phyloP scores from a whole-genome alignment of 305 asterid species.

The Fraxinus paxiana region DNA sequence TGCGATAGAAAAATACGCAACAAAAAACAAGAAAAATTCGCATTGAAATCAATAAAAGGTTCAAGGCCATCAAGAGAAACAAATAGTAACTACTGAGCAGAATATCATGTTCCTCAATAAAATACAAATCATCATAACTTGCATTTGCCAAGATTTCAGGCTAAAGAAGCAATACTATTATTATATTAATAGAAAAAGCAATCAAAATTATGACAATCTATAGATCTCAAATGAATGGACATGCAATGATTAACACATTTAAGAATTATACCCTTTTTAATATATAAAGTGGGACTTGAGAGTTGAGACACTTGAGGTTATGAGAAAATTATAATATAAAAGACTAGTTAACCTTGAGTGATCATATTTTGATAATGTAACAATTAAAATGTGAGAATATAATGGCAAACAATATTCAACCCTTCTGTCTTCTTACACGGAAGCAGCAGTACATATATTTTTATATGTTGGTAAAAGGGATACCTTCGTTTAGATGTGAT shows the following conservation, averaged over 20 bases:
- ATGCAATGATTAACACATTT: background rate
- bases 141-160: background rate
- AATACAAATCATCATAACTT: background rate
- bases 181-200: background rate
- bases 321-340: background rate
- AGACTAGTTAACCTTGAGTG: background rate
- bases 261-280: background rate
- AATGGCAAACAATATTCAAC: background rate
- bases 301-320: background rate
- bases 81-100: background rate
- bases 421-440: background rate
- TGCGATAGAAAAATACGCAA: too few relatives aligned
- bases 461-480: background rate
- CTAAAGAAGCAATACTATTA: background rate
- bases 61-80: background rate
- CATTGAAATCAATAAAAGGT: slow-evolving; percentile 4
- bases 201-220: background rate
- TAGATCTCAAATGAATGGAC: background rate
- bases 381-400: background rate
- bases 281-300: background rate
- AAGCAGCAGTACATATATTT: background rate
- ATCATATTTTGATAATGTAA: background rate
- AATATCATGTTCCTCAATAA: background rate
- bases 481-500: background rate
- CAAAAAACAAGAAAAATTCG: background rate